A percentile compares a stretch with the other conserved stretches of the same genome.
phyloP scores from a whole-genome alignment of 2,329 filamentous ascomycete genomes.

The Zymoseptoria crescenta region DNA sequence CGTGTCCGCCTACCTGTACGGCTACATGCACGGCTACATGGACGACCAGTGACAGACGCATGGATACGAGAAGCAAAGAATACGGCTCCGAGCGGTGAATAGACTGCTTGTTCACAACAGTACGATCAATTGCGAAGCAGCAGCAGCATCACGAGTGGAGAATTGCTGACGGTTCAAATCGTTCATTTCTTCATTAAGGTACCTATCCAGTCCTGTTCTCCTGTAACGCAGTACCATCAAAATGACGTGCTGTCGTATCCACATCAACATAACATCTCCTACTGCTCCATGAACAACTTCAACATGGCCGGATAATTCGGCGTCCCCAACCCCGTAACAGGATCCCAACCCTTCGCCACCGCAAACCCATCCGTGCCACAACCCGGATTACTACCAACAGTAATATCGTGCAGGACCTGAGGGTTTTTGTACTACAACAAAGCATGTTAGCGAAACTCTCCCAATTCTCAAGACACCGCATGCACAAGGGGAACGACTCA shows the following conservation, averaged over 20 bases:
- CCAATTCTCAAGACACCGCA: neutral
- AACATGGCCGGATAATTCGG: constrained; percentile 17
- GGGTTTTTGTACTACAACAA: constrained; percentile 32
- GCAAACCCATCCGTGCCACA: constrained; percentile 25
- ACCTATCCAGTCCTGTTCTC: neutral
- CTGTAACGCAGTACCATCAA: no score
- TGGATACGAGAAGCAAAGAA: no score
- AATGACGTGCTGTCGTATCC: no score
- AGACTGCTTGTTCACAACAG: no score
- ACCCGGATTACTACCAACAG: constrained; percentile 27
- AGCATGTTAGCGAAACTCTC: neutral
- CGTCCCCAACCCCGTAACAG: constrained; percentile 17
- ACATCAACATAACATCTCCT: neutral
- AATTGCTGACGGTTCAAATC: neutral
- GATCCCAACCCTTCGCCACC: constrained; percentile 26
- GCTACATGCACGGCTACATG: no score
- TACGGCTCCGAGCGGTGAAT: no score
- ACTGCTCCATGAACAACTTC: constrained; percentile 4
- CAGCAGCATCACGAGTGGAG: no score
- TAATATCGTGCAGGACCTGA: constrained; percentile 31
- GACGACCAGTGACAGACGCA: no score
- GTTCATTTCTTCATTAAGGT: neutral
- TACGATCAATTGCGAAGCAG: no score
- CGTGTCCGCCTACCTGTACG: no score
- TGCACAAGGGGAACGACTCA: neutral